These are phyloP conservation scores for Hsuehochloa calcarea DNA, from an alignment of 176 grass and related monocot species.

Conservation along the genomic window DNA sequence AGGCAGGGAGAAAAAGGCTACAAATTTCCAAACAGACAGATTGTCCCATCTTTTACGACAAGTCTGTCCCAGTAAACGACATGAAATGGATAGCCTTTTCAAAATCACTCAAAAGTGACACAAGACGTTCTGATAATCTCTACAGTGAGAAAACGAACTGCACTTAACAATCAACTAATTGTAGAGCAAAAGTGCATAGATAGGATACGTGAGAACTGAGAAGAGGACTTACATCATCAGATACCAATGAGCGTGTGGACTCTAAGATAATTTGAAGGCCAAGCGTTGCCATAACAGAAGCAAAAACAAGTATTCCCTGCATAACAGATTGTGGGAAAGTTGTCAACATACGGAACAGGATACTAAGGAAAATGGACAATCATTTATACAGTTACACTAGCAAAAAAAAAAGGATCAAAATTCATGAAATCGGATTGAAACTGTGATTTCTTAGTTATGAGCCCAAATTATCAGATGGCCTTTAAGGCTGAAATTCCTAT, in stretches of 20 bases:
- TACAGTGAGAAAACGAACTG: background rate
- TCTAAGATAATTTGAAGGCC: slow-evolving; percentile 83
- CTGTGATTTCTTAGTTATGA: background rate
- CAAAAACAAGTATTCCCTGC: slow-evolving; percentile 74
- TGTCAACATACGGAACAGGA: background rate
- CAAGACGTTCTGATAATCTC: background rate
- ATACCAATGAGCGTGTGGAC: slow-evolving; percentile 46
- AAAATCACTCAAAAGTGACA: background rate
- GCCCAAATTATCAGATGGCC: background rate
- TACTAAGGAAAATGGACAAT: background rate
- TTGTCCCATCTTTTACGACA: background rate
- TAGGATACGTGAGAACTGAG: background rate
- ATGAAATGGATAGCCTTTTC: background rate
- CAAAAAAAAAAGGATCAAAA: background rate
- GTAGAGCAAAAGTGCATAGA: background rate
- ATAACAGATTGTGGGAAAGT: slow-evolving; percentile 17
- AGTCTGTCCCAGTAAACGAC: background rate
- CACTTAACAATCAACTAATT: background rate
- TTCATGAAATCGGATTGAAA: background rate
- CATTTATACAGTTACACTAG: background rate
- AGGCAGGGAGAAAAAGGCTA: background rate
- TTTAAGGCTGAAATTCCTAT: background rate
- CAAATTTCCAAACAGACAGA: background rate
- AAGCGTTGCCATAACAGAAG: slow-evolving; percentile 81
- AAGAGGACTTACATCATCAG: slow-evolving; percentile 21